Percentiles rank a stretch among this genome's conserved stretches.
Conservation (phyloP, 2,329 filamentous ascomycete genomes). For the Trichophyton equinum region DNA sequence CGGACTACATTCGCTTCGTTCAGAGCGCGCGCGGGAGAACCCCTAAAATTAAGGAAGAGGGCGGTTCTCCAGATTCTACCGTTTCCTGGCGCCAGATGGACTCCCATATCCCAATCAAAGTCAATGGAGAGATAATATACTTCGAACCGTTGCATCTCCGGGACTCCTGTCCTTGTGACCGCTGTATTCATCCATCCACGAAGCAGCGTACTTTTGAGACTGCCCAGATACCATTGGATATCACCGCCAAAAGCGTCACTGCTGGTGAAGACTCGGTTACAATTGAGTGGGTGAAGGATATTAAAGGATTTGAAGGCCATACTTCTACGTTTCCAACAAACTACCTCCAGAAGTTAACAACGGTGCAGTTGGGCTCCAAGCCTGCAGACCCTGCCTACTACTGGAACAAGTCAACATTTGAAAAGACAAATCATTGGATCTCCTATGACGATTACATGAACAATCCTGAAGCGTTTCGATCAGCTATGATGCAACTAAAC, state of each 20-base stretch:
- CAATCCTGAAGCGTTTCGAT: constrained; percentile 44
- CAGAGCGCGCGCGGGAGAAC: not conserved
- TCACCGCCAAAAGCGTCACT: constrained; percentile 29
- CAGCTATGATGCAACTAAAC: constrained; percentile 50
- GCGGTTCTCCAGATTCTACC: not conserved
- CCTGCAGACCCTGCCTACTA: not conserved
- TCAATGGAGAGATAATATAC: not conserved
- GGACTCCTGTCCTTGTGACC: constrained; percentile 42
- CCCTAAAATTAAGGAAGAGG: not conserved
- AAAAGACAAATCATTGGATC: constrained; percentile 40
- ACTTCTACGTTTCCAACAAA: not conserved
- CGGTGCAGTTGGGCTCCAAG: not conserved
- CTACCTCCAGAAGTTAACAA: not conserved
- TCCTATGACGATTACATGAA: constrained; percentile 61
- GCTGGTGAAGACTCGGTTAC: constrained; percentile 31
- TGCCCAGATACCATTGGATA: constrained; percentile 45
- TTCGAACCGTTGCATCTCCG: constrained; percentile 30
- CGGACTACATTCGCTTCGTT: not conserved
- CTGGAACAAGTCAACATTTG: constrained; percentile 26
- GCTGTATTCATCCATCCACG: constrained; percentile 46
- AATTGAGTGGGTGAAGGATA: constrained; percentile 51
- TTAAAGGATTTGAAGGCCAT: constrained; percentile 28
- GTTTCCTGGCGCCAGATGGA: not conserved
- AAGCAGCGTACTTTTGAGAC: constrained; percentile 53
- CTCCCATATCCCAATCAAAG: not conserved